phyloP scores from a whole-genome alignment of 75 land plant genomes.

The Isoetes taiwanensis region DNA sequence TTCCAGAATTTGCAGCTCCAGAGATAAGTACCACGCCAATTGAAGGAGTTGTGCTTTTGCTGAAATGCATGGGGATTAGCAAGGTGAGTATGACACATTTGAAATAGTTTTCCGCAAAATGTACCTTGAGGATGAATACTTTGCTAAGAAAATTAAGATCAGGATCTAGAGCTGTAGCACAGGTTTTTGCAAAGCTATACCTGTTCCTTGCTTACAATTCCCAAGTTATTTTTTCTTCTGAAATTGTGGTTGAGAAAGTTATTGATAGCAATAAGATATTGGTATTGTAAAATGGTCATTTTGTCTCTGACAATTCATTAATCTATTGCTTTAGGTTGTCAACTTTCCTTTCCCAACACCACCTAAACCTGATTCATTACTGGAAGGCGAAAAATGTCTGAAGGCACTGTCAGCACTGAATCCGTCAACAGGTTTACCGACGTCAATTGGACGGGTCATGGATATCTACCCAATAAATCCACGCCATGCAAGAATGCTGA shows the following conservation, averaged over 20 bases:
- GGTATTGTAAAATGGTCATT: background rate
- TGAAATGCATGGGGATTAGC: conserved; percentile 85
- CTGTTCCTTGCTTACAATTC: too few species aligned
- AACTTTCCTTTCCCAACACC: conserved; percentile 95
- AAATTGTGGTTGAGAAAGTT: too few species aligned
- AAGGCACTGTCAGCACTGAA: conserved; percentile 72
- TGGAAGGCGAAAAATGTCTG: conserved; percentile 73
- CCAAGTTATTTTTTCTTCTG: too few species aligned
- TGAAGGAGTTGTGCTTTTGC: conserved; percentile 76
- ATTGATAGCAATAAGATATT: too few species aligned
- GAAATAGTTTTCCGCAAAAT: too few species aligned
- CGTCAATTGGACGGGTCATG: conserved; percentile 73
- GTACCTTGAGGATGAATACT: too few species aligned
- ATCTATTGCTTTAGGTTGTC: conserved; percentile 37
- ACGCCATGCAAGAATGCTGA: conserved; percentile 89
- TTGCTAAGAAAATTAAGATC: too few species aligned
- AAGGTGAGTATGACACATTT: too few species aligned
- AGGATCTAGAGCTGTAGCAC: too few species aligned
- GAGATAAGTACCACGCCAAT: conserved; percentile 74
- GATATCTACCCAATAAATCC: conserved; percentile 89
- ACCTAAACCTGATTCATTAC: conserved; percentile 42
- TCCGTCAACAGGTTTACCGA: conserved; percentile 36
- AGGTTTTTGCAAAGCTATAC: too few species aligned
- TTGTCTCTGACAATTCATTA: background rate
- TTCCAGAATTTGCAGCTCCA: conserved; percentile 64